Conservation (phyloP, 2,329 filamentous ascomycete species). For the Cordyceps tenuipes region DNA sequence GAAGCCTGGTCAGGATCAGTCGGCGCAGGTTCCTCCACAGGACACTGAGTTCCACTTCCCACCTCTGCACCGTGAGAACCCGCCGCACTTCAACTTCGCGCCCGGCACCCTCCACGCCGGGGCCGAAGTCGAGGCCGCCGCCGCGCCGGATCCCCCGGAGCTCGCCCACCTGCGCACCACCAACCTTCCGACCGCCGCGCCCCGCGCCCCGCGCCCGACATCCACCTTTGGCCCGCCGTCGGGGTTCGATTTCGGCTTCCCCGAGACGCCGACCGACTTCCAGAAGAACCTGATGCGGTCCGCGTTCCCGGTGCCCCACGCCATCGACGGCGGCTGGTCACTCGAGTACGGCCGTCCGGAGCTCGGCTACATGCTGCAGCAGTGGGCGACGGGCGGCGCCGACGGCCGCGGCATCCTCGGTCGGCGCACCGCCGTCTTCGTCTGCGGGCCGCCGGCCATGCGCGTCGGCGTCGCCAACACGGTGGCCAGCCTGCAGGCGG, state of each 20-base stretch:
- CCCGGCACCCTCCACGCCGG: conserved; percentile 35
- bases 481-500: conserved; percentile 71
- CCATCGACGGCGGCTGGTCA: conserved; percentile 73
- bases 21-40: conserved; percentile 15
- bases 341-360: conserved; percentile 90
- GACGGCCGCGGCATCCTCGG: conserved; percentile 66
- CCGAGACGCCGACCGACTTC: conserved; percentile 74
- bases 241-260: conserved; percentile 74
- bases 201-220: conserved; percentile 33
- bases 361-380: conserved; percentile 75
- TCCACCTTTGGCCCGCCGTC: conserved; percentile 52
- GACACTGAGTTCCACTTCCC: conserved; percentile 49
- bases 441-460: conserved; percentile 85
- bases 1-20: conserved; percentile 26
- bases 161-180: conserved; percentile 48
- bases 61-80: conserved; percentile 39
- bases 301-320: conserved; percentile 64
- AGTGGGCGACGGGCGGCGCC: conserved; percentile 65
- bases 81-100: conserved; percentile 52
- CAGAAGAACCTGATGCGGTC: conserved; percentile 88
- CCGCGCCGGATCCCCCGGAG: conserved; percentile 37
- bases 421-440: conserved; percentile 77
- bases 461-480: conserved; percentile 79
- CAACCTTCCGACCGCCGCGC: conserved; percentile 24
- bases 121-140: conserved; percentile 6